Evolutionary conservation across 176 grass and related monocot genomes (phyloP), one percentile per base, ranked within the genome.

Genomic region (Cenchrus americanus): DNA sequence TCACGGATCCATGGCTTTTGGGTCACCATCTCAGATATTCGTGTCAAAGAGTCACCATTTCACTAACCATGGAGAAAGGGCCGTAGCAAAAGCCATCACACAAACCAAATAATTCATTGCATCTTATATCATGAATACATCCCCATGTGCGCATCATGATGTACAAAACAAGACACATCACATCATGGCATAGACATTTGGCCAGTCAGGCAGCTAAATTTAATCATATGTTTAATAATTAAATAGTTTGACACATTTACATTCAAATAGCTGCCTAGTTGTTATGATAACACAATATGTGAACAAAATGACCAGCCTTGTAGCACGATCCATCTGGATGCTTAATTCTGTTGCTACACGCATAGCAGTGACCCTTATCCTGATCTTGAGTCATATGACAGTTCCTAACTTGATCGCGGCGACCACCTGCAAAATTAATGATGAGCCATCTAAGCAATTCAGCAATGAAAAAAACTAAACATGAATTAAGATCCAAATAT

Each of bases 291-390:
- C 53, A 76, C 73, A 41, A 8, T 32, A n/a, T 41, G 37, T 41
- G 17, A 34, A 60, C 73, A 43, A 76, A 2, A 60, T 76, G 73
- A 2, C 53, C 34, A 42, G 54, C 54, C 73, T 76, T 76, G 53
- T 60, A 76, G 11, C 18, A 4, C 5, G 32, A 58, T 76, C 73
- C 73, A 58, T 76, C 18, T 58, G 30, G 18, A 58, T 58, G 73
- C 49, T 75, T 75, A 2, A 75, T 75, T 34, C 15, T 19, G 30
- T 55, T 50, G 27, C 8, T 32, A 75, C 71, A 75, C 5, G 27
- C 27, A 75, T 55, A 75, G 18, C 71, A 55, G 15, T 75, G 71
- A 13, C 6, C 14, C 0, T 6, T 12, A 55, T 75, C 44, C n/a
- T 69, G 41, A 55, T 55, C 22, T 46, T 69, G 41, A 50, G 8